phyloP scores from a whole-genome alignment of 1,284 basidiomycete species.

The Sutorius eximius region DNA sequence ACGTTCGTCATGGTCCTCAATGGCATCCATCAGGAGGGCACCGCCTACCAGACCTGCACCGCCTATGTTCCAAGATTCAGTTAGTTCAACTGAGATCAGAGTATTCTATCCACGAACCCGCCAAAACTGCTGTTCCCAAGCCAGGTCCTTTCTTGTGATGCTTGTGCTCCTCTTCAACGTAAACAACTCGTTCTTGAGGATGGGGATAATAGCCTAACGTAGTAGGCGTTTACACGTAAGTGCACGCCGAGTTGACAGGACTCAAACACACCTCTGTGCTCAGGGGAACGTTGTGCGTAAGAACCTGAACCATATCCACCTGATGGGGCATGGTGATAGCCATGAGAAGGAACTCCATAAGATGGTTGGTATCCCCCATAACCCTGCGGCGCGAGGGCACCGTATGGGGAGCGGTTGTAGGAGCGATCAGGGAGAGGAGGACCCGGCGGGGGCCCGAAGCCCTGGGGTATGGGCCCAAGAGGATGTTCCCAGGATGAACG shows the following conservation, averaged over 20 bases:
- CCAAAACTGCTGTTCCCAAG: slow-evolving; percentile 27
- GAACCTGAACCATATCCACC: slow-evolving; percentile 21
- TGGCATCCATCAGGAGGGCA: slow-evolving; percentile 49
- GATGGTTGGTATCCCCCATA: slow-evolving; percentile 23
- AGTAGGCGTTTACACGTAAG: not conserved
- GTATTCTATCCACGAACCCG: slow-evolving; percentile 26
- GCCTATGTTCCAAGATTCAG: slow-evolving; percentile 34
- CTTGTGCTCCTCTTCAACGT: slow-evolving; percentile 19
- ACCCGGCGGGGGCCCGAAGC: slow-evolving; percentile 45
- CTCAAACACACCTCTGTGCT: slow-evolving; percentile 23
- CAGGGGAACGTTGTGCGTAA: not conserved
- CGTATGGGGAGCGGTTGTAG: slow-evolving; percentile 35
- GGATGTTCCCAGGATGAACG: slow-evolving; percentile 68
- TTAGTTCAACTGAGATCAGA: slow-evolving; percentile 4
- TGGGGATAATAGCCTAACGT: slow-evolving; percentile 18
- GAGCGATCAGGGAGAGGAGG: slow-evolving; percentile 30
- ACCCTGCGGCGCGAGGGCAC: slow-evolving; percentile 11
- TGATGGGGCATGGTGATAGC: slow-evolving; percentile 19
- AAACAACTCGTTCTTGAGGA: slow-evolving; percentile 10
- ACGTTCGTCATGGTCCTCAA: slow-evolving; percentile 45
- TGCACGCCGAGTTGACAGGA: not conserved
- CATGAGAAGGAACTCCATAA: slow-evolving; percentile 21
- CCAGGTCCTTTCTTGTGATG: slow-evolving; percentile 26
- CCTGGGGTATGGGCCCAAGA: slow-evolving; percentile 42
- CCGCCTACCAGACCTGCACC: slow-evolving; percentile 63